Percentiles rank a stretch among this genome's conserved stretches.
These are phyloP conservation scores for Sporothrix pseudoabietina DNA, from an alignment of 2,329 filamentous ascomycete genomes.

Conservation along the genomic window DNA sequence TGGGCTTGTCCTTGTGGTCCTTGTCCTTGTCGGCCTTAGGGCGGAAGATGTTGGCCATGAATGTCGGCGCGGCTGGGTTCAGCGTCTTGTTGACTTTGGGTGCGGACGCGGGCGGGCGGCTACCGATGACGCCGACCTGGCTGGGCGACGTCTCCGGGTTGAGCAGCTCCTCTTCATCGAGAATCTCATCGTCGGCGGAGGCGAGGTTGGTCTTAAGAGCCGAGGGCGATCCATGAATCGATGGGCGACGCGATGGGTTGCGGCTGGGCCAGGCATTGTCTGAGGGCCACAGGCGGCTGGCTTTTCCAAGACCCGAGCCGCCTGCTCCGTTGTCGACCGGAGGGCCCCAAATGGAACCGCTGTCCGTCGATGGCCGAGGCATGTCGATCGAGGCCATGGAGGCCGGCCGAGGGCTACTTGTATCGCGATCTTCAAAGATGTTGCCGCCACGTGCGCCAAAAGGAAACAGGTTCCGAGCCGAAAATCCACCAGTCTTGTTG, in stretches of 20 bases:
- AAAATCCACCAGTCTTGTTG: slow-evolving; percentile 43
- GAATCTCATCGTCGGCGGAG: slow-evolving; percentile 65
- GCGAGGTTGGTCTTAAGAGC: slow-evolving; percentile 62
- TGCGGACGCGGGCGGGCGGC: slow-evolving; percentile 57
- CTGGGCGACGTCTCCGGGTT: slow-evolving; percentile 57
- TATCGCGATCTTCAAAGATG: slow-evolving; percentile 57
- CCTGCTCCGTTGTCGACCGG: slow-evolving; percentile 46
- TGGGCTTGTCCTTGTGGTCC: slow-evolving; percentile 44
- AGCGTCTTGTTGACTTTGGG: slow-evolving; percentile 55
- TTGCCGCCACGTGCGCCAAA: slow-evolving; percentile 54
- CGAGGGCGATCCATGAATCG: slow-evolving; percentile 74
- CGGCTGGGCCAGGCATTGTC: slow-evolving; percentile 59
- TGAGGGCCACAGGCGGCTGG: slow-evolving; percentile 66
- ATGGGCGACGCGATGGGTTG: slow-evolving; percentile 77
- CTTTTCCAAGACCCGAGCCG: slow-evolving; percentile 48
- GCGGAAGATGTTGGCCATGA: slow-evolving; percentile 71
- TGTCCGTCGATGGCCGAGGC: slow-evolving; percentile 77
- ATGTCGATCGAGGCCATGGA: slow-evolving; percentile 71
- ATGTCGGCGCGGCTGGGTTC: slow-evolving; percentile 87
- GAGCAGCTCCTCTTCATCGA: slow-evolving; percentile 59
- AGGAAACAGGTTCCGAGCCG: slow-evolving; percentile 49
- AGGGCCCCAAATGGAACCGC: slow-evolving; percentile 71
- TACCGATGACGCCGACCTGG: slow-evolving; percentile 75
- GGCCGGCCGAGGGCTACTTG: slow-evolving; percentile 64
- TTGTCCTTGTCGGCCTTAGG: slow-evolving; percentile 48